Evolutionary conservation across 371 early-diverging fungal species (phyloP), one percentile per base, ranked within the genome.

Genomic region (Mucor lusitanicus): DNA sequence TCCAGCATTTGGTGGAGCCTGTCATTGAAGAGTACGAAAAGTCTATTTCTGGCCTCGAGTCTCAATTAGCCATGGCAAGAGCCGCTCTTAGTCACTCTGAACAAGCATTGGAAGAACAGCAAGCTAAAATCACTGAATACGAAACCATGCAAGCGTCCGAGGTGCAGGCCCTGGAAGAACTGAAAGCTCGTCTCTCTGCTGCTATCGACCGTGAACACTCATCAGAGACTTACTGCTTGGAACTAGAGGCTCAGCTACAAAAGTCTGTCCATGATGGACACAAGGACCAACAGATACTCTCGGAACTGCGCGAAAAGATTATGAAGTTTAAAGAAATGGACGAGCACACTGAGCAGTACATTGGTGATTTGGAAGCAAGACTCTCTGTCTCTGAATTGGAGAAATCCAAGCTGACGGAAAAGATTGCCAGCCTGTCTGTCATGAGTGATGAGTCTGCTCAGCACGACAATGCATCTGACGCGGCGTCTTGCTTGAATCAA

Each of bases 11-110:
- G 53, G 88, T 87, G 6, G 90, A 88, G 37, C 88, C 90, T 39
- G 87, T 88, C 27, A 88, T 89, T 73, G 85, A 88, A 71, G 88
- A 90, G 53, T 87, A 89, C 39, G 89, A 87, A 70, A 88, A 87
- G 60, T 82, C 85, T 0, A 80, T 88, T 5, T 75, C 87, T 3
- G 80, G 76, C 1, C 75, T 90, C 11, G 89, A 88, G 63, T 80
- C 81, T 6, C 84, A 89, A 54, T 68, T 90, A 46, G 79, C 82
- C 48, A 71, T 84, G 77, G 78, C 86, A 12, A 78, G 82, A 35
- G 86, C 85, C 13, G 87, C 86, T 1, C 37, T 85, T 35, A 63
- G 74, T 17, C 83, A 82, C 44, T 83, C 86, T 2, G 84, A 85
- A 21, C 68, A 76, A 28, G 76, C 78, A 6, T 48, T 87, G 21